Percentiles rank a stretch among this genome's conserved stretches.
Conservation (phyloP, 108 stramenopile genomes). For the Aureococcus anophagefferens region DNA sequence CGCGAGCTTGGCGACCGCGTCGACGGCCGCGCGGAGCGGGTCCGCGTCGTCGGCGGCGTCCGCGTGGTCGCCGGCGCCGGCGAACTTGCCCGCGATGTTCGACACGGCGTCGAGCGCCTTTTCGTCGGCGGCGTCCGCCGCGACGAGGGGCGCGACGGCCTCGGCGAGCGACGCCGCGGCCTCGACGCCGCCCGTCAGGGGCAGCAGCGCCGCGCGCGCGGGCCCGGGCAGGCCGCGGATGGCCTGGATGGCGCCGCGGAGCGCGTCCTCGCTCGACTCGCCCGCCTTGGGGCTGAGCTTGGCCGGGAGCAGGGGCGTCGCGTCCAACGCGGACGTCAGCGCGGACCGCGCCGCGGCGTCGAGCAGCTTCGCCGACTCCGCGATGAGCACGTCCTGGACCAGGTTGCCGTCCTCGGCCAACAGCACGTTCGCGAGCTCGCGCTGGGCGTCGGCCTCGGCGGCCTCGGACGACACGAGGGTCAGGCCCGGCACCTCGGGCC, state of each 20-base stretch:
- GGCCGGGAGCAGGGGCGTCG: conserved; percentile 23
- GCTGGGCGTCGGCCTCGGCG: conserved; percentile 49
- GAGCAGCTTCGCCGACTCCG: conserved; percentile 58
- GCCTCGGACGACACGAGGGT: conserved; percentile 37
- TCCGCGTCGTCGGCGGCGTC: not conserved
- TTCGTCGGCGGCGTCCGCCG: not conserved
- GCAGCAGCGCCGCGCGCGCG: not conserved
- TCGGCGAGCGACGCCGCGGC: not conserved
- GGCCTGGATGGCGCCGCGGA: not conserved
- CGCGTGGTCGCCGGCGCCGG: not conserved
- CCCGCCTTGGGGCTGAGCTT: not conserved
- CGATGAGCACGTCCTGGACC: conserved; percentile 59
- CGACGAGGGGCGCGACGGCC: not conserved
- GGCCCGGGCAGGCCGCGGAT: not conserved
- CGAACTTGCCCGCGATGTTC: not conserved
- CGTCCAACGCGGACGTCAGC: conserved; percentile 46
- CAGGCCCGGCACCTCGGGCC: too few relatives aligned
- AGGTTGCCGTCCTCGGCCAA: conserved; percentile 56
- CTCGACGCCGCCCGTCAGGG: not conserved
- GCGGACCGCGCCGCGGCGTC: conserved; percentile 53
- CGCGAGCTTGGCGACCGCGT: not conserved
- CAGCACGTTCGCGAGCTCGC: conserved; percentile 49
- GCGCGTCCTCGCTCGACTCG: not conserved
- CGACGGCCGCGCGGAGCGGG: too few relatives aligned
- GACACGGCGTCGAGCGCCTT: not conserved